Base-by-base conservation (phyloP, 306 rosid genomes). In the Vigna reflexopilosa region DNA sequence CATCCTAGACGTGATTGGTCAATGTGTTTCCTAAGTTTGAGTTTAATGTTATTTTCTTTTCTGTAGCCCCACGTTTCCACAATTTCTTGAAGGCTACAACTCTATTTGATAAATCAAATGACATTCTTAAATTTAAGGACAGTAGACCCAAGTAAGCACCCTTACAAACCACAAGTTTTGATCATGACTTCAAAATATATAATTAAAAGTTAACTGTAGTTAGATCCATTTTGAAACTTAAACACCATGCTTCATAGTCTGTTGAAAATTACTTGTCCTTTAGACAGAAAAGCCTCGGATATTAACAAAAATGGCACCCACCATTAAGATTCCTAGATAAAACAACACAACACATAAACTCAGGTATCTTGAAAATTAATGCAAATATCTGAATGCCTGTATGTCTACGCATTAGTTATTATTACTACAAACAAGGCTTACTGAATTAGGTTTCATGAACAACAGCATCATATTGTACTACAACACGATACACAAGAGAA, bases 91-190 rank as follows among this genome's bases (percentile, higher is more conserved):
- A 67, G 54, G 72, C 58, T 58, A 28, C 20, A 73, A 73, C 49
- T 64, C 22, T 54, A 49, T 51, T 51, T n/a, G 67, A 40, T 80
- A 51, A 80, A 38, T 63, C 58, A 63, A 71, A 61, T 20, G 32
- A 1, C 63, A 48, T 20, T 52, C 24, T 42, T 77, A 57, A 26
- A 56, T 56, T 6, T 42, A 68, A 22, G 16, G 3, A 56, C 7
- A 50, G 0, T 49, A 14, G 54, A 49, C 6, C 55, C 55, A 15
- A 5, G 3, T 49, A 49, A 49, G 19, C 5, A 22, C 17, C 44
- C 9, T 64, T 19, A 26, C 15, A 63, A 30, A 30, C 34, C 34
- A 30, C 34, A 30, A 30, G 9, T 7, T 7, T 36, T 34, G 14
- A 62, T 49, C 5, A 64, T 20, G 17, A 76, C 22, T 66, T 44